Conservation (phyloP, 164 flowering plant species). For the Berberis thunbergii region DNA sequence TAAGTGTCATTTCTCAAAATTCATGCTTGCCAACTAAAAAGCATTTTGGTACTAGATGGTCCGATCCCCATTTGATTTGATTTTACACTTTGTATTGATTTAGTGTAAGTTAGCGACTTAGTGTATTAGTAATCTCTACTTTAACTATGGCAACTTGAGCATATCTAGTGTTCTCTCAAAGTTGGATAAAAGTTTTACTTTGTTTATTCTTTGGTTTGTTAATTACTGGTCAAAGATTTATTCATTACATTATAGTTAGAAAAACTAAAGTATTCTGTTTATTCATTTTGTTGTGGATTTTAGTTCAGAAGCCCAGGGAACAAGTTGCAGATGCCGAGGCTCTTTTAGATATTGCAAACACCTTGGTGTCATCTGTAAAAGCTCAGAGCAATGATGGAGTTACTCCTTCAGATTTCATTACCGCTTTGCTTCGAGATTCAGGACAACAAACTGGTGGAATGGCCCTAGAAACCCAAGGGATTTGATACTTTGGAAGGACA, state of each 20-base stretch:
- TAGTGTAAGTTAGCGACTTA: too few species aligned
- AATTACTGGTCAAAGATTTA: background rate
- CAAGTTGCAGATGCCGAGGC: conserved; percentile 98
- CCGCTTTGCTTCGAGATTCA: conserved; percentile 35
- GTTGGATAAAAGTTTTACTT: background rate
- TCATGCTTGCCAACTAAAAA: too few species aligned
- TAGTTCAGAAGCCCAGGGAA: conserved; percentile 86
- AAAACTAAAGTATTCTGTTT: background rate
- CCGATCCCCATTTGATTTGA: too few species aligned
- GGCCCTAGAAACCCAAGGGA: conserved; percentile 16
- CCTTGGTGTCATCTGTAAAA: conserved; percentile 50
- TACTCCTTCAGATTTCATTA: conserved; percentile 54
- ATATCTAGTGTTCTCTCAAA: background rate
- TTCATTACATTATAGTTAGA: background rate
- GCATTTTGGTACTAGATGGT: too few species aligned
- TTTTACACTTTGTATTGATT: too few species aligned
- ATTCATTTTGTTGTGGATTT: conserved; percentile 3
- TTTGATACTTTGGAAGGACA: conserved; percentile 47
- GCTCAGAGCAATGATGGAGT: conserved; percentile 45
- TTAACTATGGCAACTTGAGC: background rate
- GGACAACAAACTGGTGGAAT: conserved; percentile 21
- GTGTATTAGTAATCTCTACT: too few species aligned
- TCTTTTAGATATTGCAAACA: conserved; percentile 57
- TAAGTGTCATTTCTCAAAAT: too few species aligned
- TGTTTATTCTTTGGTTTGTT: background rate